A percentile compares a stretch with the other conserved stretches of the same genome.
Evolutionary conservation across 1,284 basidiomycete species (phyloP).

Genomic region (Neonothopanus nambi): DNA sequence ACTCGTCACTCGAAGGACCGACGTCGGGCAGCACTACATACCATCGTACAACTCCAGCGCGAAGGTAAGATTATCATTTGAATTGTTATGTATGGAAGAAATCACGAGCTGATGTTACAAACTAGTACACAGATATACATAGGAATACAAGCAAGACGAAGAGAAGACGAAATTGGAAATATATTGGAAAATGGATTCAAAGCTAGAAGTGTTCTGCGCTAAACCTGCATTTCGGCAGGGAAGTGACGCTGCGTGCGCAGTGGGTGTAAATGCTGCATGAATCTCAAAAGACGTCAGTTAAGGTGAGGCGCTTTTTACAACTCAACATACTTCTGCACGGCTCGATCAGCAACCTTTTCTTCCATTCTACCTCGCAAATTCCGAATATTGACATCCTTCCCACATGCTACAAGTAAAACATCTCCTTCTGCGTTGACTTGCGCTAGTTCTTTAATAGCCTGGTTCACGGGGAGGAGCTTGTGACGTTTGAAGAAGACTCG

Average conservation of each 20-base stretch:
- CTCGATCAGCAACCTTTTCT: background rate
- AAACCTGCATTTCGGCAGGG: background rate
- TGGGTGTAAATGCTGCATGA: background rate
- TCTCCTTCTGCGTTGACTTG: background rate
- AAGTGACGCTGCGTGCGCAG: background rate
- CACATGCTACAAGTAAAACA: background rate
- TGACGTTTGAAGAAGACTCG: conserved; percentile 2
- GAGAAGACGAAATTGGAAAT: too few relatives aligned
- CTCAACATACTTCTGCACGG: background rate
- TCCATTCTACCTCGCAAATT: background rate
- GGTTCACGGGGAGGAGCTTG: conserved; percentile 3
- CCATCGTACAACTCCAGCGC: too few relatives aligned
- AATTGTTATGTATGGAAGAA: too few relatives aligned
- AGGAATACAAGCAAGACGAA: too few relatives aligned
- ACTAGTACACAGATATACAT: too few relatives aligned
- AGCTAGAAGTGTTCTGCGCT: too few relatives aligned
- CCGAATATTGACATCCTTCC: background rate
- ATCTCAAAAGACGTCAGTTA: background rate
- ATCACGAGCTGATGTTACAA: too few relatives aligned
- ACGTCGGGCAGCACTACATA: too few relatives aligned
- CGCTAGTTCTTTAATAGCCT: background rate
- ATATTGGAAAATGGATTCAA: too few relatives aligned
- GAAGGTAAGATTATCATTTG: too few relatives aligned
- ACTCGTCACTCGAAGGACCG: too few relatives aligned
- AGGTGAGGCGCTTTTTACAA: background rate